A percentile compares a stretch with the other conserved stretches of the same genome.
Evolutionary conservation across 805 yeast species (phyloP).

Genomic region (Debaryomyces maramus): DNA sequence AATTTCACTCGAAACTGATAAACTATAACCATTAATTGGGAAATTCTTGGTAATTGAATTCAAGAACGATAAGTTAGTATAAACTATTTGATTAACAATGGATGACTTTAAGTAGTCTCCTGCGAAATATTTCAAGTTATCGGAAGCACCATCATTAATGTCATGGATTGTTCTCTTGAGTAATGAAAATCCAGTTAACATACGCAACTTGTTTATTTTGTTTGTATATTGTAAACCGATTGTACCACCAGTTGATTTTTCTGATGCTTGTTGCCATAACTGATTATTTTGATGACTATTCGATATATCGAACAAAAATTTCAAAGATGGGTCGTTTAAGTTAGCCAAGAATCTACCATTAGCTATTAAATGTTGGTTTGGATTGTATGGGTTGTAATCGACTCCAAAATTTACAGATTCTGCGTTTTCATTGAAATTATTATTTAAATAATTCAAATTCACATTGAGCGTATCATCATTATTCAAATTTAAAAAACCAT

Average conservation of each 20-base stretch:
- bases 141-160: constrained; percentile 52
- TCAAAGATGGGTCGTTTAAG: constrained; percentile 48
- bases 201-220: constrained; percentile 23
- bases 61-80: constrained; percentile 21
- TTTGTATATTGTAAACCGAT: constrained; percentile 48
- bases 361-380: constrained; percentile 47
- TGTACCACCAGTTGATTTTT: constrained; percentile 51
- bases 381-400: constrained; percentile 54
- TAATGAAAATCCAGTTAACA: constrained; percentile 57
- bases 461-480: constrained; percentile 40
- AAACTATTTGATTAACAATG: constrained; percentile 25
- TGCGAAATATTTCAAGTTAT: constrained; percentile 30
- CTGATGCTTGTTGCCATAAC: constrained; percentile 54
- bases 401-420: constrained; percentile 50
- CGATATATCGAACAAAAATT: constrained; percentile 33
- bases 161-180: constrained; percentile 56
- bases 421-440: constrained; percentile 50
- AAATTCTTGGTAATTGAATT: constrained; percentile 27
- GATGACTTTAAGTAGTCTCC: constrained; percentile 40
- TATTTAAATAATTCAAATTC: constrained; percentile 40
- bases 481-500: constrained; percentile 35
- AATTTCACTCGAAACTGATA: constrained; percentile 62
- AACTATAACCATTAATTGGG: constrained; percentile 51
- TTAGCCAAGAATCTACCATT: constrained; percentile 42
- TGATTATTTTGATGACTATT: constrained; percentile 44